Evolutionary conservation across 768 basidiomycete genomes (phyloP).

Genomic region (Russula compacta): DNA sequence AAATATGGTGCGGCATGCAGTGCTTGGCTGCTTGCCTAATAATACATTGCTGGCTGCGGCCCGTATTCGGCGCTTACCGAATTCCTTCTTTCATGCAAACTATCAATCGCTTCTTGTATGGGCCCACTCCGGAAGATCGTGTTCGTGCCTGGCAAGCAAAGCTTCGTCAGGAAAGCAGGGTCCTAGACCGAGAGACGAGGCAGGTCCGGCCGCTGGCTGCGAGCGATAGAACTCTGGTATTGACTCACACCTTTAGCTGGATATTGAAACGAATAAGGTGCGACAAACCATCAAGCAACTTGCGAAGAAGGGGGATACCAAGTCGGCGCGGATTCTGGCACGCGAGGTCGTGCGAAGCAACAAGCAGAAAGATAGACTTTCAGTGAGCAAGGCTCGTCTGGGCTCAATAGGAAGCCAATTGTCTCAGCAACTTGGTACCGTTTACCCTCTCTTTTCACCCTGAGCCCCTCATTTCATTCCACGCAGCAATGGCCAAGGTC

Average conservation of each 20-base stretch:
- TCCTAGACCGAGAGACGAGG: conserved; percentile 89
- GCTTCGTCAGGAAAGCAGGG: conserved; percentile 71
- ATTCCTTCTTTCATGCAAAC: conserved; percentile 49
- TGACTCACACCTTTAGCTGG: conserved; percentile 45
- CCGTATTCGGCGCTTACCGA: not conserved
- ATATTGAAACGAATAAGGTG: conserved; percentile 72
- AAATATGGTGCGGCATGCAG: not conserved
- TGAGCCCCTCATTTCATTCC: not conserved
- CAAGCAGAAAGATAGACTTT: conserved; percentile 88
- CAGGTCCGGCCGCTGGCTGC: conserved; percentile 52
- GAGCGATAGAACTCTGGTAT: conserved; percentile 14
- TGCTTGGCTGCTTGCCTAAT: not conserved
- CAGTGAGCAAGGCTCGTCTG: conserved; percentile 86
- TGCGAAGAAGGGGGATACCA: conserved; percentile 83
- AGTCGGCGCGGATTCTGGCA: conserved; percentile 87
- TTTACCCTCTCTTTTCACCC: not conserved
- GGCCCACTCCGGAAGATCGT: conserved; percentile 91
- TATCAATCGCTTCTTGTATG: conserved; percentile 91
- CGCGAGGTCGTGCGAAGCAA: conserved; percentile 90
- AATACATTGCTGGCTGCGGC: not conserved
- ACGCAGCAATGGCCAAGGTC: conserved; percentile 86
- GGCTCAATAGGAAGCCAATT: conserved; percentile 87
- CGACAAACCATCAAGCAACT: conserved; percentile 77
- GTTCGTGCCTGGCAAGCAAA: conserved; percentile 88
- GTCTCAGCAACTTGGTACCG: conserved; percentile 83